A percentile compares a stretch with the other conserved stretches of the same genome.
Evolutionary conservation across 1,284 basidiomycete genomes (phyloP).

Genomic region (Neolentinus lepideus): DNA sequence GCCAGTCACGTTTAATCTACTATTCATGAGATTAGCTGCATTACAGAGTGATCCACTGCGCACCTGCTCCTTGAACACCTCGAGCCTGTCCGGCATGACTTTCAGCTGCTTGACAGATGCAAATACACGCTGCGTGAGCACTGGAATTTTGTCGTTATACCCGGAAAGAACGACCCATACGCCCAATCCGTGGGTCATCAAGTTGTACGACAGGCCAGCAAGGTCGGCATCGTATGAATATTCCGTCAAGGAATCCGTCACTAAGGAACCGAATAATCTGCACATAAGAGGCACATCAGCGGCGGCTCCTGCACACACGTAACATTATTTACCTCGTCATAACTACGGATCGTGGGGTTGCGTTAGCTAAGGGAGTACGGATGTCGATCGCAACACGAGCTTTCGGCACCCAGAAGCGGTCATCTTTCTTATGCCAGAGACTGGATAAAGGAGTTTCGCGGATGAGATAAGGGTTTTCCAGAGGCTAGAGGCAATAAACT

Average conservation of each 20-base stretch:
- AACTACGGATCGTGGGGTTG: conserved; percentile 50
- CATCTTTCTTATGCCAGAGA: conserved; percentile 95
- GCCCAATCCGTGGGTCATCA: conserved; percentile 63
- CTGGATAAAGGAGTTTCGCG: conserved; percentile 64
- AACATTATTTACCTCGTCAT: conserved; percentile 49
- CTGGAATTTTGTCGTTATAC: conserved; percentile 91
- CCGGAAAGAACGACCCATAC: conserved; percentile 72
- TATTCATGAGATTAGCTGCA: conserved; percentile 2
- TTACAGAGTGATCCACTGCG: conserved; percentile 8
- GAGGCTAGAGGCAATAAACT: conserved; percentile 38
- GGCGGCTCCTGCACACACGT: not conserved
- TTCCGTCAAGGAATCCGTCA: conserved; percentile 86
- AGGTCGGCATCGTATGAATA: conserved; percentile 92
- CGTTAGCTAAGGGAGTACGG: conserved; percentile 50
- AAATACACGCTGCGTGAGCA: conserved; percentile 74
- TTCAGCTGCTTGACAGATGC: conserved; percentile 65
- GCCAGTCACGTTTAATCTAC: conserved; percentile 67
- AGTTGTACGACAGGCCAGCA: conserved; percentile 80
- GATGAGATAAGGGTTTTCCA: conserved; percentile 71
- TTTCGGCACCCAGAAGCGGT: conserved; percentile 91
- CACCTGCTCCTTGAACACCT: conserved; percentile 83
- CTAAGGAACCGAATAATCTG: conserved; percentile 82
- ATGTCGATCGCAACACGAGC: conserved; percentile 70
- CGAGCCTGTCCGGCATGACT: conserved; percentile 70
- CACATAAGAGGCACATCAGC: not conserved